Conservation (phyloP, 108 stramenopile genomes). For the Nannochloropsis gaditana region DNA sequence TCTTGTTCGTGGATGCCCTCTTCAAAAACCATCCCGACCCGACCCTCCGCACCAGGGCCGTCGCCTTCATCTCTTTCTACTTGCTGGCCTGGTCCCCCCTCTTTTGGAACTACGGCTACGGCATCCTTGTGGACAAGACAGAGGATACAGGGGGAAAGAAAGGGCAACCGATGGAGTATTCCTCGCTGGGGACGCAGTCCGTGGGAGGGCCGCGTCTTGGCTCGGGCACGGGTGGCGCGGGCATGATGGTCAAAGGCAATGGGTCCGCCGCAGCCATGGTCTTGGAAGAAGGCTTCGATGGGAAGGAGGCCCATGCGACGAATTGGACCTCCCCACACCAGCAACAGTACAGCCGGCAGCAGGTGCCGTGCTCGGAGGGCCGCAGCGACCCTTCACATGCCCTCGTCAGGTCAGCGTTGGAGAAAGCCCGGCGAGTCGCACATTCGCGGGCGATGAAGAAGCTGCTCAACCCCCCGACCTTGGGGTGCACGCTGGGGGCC, state of each 20-base stretch:
- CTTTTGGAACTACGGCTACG: slow-evolving; percentile 41
- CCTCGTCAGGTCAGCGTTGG: not conserved
- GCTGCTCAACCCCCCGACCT: slow-evolving; percentile 42
- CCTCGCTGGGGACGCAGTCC: not conserved
- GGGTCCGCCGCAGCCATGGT: not conserved
- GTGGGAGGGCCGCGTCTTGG: not conserved
- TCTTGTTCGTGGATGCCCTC: slow-evolving; percentile 41
- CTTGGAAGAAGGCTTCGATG: not conserved
- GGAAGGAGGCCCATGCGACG: not conserved
- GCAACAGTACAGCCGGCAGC: not conserved
- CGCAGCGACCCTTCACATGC: not conserved
- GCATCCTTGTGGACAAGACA: slow-evolving; percentile 4
- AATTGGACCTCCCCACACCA: not conserved
- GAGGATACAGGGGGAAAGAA: not conserved
- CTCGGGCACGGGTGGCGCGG: not conserved
- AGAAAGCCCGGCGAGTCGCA: not conserved
- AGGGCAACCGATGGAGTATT: no score
- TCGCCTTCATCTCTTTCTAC: slow-evolving; percentile 41
- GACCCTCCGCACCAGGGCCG: slow-evolving; percentile 28
- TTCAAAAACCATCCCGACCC: slow-evolving; percentile 40
- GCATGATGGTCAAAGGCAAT: not conserved
- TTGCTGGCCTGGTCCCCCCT: slow-evolving; percentile 44
- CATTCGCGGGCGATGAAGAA: not conserved
- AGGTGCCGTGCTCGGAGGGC: not conserved
- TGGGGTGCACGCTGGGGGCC: slow-evolving; percentile 38